Evolutionary conservation across 331 rosid species (phyloP), one percentile per base, ranked within the genome.

Genomic region (Spiraea crenata): DNA sequence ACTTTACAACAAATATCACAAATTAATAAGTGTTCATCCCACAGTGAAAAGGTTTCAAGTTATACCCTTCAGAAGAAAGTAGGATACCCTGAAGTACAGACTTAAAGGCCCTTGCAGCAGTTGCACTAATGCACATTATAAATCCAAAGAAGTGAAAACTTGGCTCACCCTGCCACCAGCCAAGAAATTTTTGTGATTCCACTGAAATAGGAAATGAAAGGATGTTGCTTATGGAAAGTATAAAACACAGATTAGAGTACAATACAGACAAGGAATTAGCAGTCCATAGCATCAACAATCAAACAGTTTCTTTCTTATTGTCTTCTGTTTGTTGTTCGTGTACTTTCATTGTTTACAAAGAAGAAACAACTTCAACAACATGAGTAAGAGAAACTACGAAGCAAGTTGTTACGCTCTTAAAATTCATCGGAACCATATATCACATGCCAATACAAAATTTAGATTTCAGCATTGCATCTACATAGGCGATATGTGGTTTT

Each of bases 101-200:
- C 86, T 95, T 95, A 82, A 95, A 95, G 57, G 99, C 99, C 85
- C 99, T 95, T 57, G 99, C 99, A 55, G 97, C 99, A n/a, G 99
- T 95, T 61, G 99, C 99, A 61, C 93, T 82, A 58, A 95, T 75
- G 85, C 99, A 95, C 96, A 95, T 83, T n/a, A 91, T 48, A 83
- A 95, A 95, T 76, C 97, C 99, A 69, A 89, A 95, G 70, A 84
- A 70, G 82, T 95, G 97, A 80, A 95, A 95, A 40, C 95, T 87
- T 3, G 99, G 99, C 74, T 95, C 99, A 2, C 97, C 97, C 99
- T 95, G 89, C 78, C 82, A 85, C 73, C 82, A 87, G 77, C 82
- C 74, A 48, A 45, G 47, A 79, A 82, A 41, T 72, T 65, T 54
- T 52, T 65, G 9, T 67, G 46, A 73, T 40, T 67, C 49, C 63